phyloP scores from a whole-genome alignment of 1,284 basidiomycete species.

The Wallemia mellicola region DNA sequence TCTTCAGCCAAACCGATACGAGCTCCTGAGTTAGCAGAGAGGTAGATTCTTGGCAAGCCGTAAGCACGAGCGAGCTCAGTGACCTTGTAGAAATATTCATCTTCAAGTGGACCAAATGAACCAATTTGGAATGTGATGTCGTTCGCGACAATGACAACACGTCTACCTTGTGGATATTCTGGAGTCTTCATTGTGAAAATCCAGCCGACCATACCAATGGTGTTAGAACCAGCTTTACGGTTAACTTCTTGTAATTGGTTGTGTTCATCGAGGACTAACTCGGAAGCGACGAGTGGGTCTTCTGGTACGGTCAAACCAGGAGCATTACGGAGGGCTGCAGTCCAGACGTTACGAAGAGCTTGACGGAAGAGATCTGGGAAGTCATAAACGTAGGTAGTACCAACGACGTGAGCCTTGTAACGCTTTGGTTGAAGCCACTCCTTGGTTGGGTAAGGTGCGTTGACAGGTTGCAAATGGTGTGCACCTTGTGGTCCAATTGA shows the following conservation, averaged over 20 bases:
- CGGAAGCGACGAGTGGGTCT: conserved; percentile 46
- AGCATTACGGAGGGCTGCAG: conserved; percentile 32
- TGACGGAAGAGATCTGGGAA: conserved; percentile 97
- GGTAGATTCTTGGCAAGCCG: conserved; percentile 77
- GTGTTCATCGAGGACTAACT: conserved; percentile 80
- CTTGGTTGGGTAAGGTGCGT: conserved; percentile 78
- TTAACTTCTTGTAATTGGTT: conserved; percentile 69
- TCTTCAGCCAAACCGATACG: conserved; percentile 91
- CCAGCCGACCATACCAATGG: conserved; percentile 96
- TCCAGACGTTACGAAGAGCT: conserved; percentile 78
- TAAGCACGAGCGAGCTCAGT: conserved; percentile 69
- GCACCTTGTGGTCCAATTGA: conserved; percentile 75
- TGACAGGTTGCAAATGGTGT: conserved; percentile 70
- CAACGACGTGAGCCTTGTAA: conserved; percentile 94
- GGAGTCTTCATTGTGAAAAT: conserved; percentile 76
- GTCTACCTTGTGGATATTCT: conserved; percentile 69
- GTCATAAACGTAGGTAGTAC: conserved; percentile 95
- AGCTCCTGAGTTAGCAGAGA: conserved; percentile 95
- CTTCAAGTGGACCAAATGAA: conserved; percentile 84
- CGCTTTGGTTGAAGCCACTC: conserved; percentile 97
- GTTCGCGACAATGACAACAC: conserved; percentile 72
- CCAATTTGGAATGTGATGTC: conserved; percentile 98
- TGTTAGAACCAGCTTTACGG: conserved; percentile 73
- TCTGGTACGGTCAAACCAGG: conserved; percentile 42
- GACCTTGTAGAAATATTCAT: conserved; percentile 84